Evolutionary conservation across 108 stramenopile species (phyloP).

Genomic region (Pseudonitzschia delicatissima): DNA sequence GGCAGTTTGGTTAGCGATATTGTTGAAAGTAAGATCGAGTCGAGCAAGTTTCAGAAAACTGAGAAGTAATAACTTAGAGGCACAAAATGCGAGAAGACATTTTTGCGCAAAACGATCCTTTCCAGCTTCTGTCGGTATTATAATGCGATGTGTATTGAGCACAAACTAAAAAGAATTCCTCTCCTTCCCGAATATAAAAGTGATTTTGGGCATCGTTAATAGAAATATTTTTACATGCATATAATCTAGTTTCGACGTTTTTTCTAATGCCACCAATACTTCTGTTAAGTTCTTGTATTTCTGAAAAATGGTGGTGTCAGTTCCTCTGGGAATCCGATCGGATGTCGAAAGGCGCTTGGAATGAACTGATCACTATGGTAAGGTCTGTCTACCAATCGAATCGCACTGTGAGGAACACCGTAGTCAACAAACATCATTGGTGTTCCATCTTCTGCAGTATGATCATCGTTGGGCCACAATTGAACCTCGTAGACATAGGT

Average conservation of each 20-base stretch:
- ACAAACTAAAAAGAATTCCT: too few relatives aligned
- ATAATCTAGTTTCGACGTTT: not conserved
- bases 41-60: too few relatives aligned
- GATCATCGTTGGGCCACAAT: slow-evolving; percentile 18
- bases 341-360: slow-evolving; percentile 49
- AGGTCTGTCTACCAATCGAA: slow-evolving; percentile 6
- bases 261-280: not conserved
- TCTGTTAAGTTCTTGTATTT: slow-evolving; percentile 12
- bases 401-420: slow-evolving; percentile 10
- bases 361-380: slow-evolving; percentile 33
- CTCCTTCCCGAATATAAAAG: too few relatives aligned
- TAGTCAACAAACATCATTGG: not conserved
- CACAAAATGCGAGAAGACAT: not conserved
- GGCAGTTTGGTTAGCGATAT: slow-evolving; percentile 47
- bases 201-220: too few relatives aligned
- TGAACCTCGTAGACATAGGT: slow-evolving; percentile 14
- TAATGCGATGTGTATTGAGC: too few relatives aligned
- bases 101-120: too few relatives aligned
- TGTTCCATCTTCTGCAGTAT: slow-evolving; percentile 6
- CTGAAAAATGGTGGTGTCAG: slow-evolving; percentile 61
- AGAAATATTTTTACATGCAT: not conserved
- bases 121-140: too few relatives aligned
- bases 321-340: slow-evolving; percentile 59
- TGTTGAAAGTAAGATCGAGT: slow-evolving; percentile 38
- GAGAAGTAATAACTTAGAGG: too few relatives aligned